Conservation (phyloP, 345 rosid genomes). For the Camelina hispida region DNA sequence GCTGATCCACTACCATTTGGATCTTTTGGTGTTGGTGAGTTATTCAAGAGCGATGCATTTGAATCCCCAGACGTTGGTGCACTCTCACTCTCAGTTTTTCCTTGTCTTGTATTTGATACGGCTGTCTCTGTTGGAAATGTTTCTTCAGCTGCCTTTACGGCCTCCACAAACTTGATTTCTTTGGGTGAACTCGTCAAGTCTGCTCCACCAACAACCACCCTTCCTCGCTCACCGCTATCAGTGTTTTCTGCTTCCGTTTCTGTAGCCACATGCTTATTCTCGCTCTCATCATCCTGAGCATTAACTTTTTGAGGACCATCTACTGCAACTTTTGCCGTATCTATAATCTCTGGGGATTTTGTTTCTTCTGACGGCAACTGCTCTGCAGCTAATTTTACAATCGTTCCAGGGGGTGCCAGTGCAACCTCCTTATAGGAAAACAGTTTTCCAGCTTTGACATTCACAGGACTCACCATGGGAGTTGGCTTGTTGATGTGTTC, state of each 20-base stretch:
- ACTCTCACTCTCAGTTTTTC: constrained; percentile 52
- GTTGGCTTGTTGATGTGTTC: constrained; percentile 62
- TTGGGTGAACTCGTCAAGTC: constrained; percentile 37
- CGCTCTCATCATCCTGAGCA: constrained; percentile 45
- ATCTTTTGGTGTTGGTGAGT: constrained; percentile 38
- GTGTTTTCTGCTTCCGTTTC: constrained; percentile 42
- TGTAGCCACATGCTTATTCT: constrained; percentile 40
- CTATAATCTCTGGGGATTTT: constrained; percentile 40
- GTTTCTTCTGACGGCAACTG: constrained; percentile 59
- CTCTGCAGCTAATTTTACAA: constrained; percentile 85
- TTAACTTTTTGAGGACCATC: constrained; percentile 47
- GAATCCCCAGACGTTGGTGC: constrained; percentile 38
- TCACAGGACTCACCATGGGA: constrained; percentile 56
- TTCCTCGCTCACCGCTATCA: constrained; percentile 45
- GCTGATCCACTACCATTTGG: constrained; percentile 46
- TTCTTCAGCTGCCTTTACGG: constrained; percentile 41
- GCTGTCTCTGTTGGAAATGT: constrained; percentile 39
- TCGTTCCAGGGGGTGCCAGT: constrained; percentile 93
- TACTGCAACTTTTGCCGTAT: constrained; percentile 33
- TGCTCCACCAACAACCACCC: constrained; percentile 35
- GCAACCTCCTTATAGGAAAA: constrained; percentile 99
- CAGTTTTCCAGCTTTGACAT: constrained; percentile 78
- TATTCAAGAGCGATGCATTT: constrained; percentile 38
- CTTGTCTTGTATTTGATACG: constrained; percentile 40
- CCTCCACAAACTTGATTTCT: constrained; percentile 40